Evolutionary conservation across 164 flowering plant genomes (phyloP), one percentile per base, ranked within the genome.

Genomic region (Hamamelis virginiana): DNA sequence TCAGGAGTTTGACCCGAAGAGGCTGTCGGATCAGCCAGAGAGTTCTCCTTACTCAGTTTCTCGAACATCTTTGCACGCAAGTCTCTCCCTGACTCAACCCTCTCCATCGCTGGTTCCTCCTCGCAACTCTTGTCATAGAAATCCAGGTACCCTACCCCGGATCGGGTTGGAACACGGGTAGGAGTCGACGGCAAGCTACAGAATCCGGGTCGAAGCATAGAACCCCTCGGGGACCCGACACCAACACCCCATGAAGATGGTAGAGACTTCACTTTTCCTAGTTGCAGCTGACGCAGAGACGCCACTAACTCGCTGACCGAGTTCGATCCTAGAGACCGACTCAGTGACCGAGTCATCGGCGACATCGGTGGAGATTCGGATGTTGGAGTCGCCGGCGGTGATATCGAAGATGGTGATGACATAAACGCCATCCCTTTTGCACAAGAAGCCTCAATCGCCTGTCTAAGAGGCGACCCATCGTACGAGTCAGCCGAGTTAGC

Each of bases 31-130:
- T 68, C 77, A 0, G 27, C 73, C 48, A 85, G 26, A 0, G 87
- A 81, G 63, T 88, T 90, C 72, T 86, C 88, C 57, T 75, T 84
- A 57, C 85, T 86, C 74, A 88, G 77, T 71, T 80, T 90, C 81
- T 84, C 86, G 21, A 84, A 81, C 84, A 87, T 85, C 64, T 68
- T 81, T 0, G 73, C 84, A 48, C 95, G 71, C 50, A 89, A 25
- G 18, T 69, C 83, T 71, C 86, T 80, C 2, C 95, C 95, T 0
- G 95, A 89, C 64, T 89, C 94, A 1, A 87, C 91, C 76, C 90
- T 74, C 76, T 87, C 89, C 87, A 87, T 84, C 16, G 65, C 78
- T 0, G 81, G 88, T 62, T 85, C 88, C 47, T 85, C 91, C 56
- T 75, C 81, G 16, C 46, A 61, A 21, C 16, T 69, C 52, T 50